These are phyloP conservation scores for Calonectria multiphialidica DNA, from an alignment of 2,329 filamentous ascomycete species.

Conservation along the genomic window DNA sequence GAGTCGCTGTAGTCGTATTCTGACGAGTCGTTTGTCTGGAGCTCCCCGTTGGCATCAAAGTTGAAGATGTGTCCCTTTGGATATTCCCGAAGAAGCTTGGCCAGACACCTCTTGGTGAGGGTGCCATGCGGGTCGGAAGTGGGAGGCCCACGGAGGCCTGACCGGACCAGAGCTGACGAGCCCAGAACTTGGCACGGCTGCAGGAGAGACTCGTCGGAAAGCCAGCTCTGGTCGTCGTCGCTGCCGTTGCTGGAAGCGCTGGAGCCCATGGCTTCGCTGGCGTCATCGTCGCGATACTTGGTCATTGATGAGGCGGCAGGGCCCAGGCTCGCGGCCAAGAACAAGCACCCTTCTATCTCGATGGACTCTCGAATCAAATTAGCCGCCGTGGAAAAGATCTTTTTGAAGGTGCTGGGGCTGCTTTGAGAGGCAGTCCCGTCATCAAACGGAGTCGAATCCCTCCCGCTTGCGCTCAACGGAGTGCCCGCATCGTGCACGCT, in stretches of 20 bases:
- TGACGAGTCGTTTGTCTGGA: conserved; percentile 48
- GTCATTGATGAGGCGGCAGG: conserved; percentile 30
- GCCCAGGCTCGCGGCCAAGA: conserved; percentile 47
- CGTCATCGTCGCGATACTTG: conserved; percentile 29
- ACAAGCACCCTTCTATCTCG: conserved; percentile 52
- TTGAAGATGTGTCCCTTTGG: conserved; percentile 61
- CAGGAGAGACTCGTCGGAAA: conserved; percentile 19
- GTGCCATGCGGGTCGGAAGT: conserved; percentile 32
- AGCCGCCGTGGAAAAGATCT: conserved; percentile 57
- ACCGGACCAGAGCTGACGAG: conserved; percentile 50
- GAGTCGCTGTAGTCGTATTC: conserved; percentile 38
- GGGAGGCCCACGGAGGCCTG: conserved; percentile 48
- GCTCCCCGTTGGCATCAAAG: conserved; percentile 54
- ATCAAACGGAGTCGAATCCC: conserved; percentile 15
- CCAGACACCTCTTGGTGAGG: conserved; percentile 54
- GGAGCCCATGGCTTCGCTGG: conserved; percentile 14
- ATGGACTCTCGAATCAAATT: conserved; percentile 57
- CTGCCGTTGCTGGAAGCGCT: conserved; percentile 36
- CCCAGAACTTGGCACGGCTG: conserved; percentile 51
- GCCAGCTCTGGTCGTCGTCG: conserved; percentile 37
- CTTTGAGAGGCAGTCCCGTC: neutral
- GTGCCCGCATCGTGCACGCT: neutral
- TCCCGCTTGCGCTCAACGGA: neutral
- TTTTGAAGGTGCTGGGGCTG: conserved; percentile 12
- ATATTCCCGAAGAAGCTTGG: conserved; percentile 57